Evolutionary conservation across 768 basidiomycete species (phyloP).

Genomic region (Termitomyces sp.): DNA sequence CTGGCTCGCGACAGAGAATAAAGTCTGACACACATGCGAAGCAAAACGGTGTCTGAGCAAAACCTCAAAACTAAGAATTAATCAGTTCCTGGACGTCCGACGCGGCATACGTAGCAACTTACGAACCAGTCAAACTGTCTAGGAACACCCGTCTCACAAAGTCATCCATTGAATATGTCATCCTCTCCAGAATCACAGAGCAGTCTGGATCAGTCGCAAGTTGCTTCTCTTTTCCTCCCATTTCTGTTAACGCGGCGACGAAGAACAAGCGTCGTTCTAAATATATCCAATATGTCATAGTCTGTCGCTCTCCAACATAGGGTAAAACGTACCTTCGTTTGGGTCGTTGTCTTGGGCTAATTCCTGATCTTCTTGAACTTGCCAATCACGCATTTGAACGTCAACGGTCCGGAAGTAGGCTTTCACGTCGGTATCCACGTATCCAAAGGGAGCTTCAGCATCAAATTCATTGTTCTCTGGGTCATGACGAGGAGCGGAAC

Average conservation of each 20-base stretch:
- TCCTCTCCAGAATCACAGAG: constrained; percentile 83
- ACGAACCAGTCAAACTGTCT: constrained; percentile 86
- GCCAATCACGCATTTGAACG: constrained; percentile 84
- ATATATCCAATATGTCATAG: neutral
- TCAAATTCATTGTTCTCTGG: constrained; percentile 33
- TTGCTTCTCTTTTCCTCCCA: constrained; percentile 83
- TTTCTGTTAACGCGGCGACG: constrained; percentile 76
- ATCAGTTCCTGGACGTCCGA: neutral
- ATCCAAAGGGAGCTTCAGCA: constrained; percentile 81
- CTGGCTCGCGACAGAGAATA: constrained; percentile 61
- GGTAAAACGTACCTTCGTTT: constrained; percentile 53
- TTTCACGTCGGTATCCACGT: constrained; percentile 84
- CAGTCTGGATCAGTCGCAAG: constrained; percentile 94
- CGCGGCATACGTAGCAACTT: constrained; percentile 24
- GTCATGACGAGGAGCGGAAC: constrained; percentile 27
- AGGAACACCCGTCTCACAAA: constrained; percentile 89
- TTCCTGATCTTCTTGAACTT: constrained; percentile 41
- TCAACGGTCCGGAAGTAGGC: constrained; percentile 91
- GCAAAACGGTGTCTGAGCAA: constrained; percentile 82
- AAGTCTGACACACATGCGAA: constrained; percentile 92
- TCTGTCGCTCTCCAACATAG: neutral
- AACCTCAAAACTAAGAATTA: constrained; percentile 45
- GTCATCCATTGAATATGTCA: constrained; percentile 93
- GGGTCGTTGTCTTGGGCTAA: constrained; percentile 46
- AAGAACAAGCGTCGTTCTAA: constrained; percentile 75